phyloP scores from a whole-genome alignment of 257 asterid species.

The Fraxinus americana region DNA sequence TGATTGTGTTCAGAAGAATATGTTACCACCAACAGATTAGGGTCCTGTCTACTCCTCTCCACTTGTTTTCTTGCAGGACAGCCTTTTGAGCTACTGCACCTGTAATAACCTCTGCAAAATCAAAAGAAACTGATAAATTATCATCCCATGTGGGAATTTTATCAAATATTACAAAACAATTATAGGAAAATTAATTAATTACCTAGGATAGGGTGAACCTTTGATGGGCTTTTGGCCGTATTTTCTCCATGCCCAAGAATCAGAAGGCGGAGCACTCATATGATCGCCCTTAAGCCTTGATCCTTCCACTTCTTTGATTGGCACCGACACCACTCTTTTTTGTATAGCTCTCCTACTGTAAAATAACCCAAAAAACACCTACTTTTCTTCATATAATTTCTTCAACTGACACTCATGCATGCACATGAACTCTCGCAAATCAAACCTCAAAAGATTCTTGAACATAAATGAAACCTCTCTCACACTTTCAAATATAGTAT shows the following conservation, averaged over 20 bases:
- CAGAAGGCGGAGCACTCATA: conserved; percentile 86
- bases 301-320: conserved; percentile 75
- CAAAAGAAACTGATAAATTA: neutral
- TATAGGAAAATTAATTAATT: neutral
- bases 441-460: conserved; percentile 7
- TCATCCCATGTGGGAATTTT: conserved; percentile 8
- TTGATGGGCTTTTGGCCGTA: conserved; percentile 95
- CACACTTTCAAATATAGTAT: neutral
- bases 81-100: conserved; percentile 96
- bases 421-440: conserved; percentile 23
- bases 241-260: conserved; percentile 99
- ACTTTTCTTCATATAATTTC: neutral
- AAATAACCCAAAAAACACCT: conserved; percentile 11
- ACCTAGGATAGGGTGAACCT: conserved; percentile 98
- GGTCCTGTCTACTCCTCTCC: conserved; percentile 76
- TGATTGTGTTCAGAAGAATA: conserved; percentile 92
- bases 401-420: conserved; percentile 34
- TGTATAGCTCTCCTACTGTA: conserved; percentile 66
- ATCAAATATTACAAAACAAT: neutral
- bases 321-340: conserved; percentile 77
- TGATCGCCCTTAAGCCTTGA: conserved; percentile 70
- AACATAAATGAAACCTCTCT: neutral
- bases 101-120: conserved; percentile 74
- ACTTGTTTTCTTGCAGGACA: conserved; percentile 98
- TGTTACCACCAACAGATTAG: conserved; percentile 69